These are phyloP conservation scores for Mycena capillaripes DNA, from an alignment of 768 basidiomycete genomes.

Conservation along the genomic window DNA sequence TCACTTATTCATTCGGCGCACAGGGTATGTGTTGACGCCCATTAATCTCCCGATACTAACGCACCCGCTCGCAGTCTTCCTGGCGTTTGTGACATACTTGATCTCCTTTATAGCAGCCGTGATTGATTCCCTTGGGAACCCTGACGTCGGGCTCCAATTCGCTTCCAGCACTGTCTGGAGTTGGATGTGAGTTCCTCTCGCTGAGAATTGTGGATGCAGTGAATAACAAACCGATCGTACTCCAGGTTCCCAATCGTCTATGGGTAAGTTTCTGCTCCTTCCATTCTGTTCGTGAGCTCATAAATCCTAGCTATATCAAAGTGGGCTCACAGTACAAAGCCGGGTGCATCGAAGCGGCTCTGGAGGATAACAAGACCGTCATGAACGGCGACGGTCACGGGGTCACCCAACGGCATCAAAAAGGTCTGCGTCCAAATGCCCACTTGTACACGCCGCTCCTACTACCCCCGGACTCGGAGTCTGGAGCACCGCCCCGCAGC, in stretches of 20 bases:
- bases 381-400: not conserved
- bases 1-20: slow-evolving; percentile 27
- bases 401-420: not conserved
- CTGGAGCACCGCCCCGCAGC: not conserved
- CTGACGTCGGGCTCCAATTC: slow-evolving; percentile 33
- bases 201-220: not conserved
- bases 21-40: slow-evolving; percentile 18
- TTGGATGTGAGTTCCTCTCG: slow-evolving; percentile 27
- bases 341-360: slow-evolving; percentile 27
- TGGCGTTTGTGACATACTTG: slow-evolving; percentile 29
- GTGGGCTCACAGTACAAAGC: slow-evolving; percentile 29
- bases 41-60: not conserved
- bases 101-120: slow-evolving; percentile 28
- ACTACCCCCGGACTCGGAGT: not conserved
- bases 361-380: slow-evolving; percentile 10
- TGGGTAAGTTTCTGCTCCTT: slow-evolving; percentile 3
- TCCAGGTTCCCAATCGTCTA: slow-evolving; percentile 30
- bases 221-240: not conserved
- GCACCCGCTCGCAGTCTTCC: slow-evolving; percentile 12
- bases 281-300: not conserved
- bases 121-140: slow-evolving; percentile 7
- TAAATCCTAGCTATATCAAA: slow-evolving; percentile 3
- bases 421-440: slow-evolving; percentile 10
- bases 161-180: slow-evolving; percentile 35
- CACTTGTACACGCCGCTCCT: not conserved